Base-by-base conservation (phyloP, 495 filamentous ascomycete genomes). In the Podospora conica region DNA sequence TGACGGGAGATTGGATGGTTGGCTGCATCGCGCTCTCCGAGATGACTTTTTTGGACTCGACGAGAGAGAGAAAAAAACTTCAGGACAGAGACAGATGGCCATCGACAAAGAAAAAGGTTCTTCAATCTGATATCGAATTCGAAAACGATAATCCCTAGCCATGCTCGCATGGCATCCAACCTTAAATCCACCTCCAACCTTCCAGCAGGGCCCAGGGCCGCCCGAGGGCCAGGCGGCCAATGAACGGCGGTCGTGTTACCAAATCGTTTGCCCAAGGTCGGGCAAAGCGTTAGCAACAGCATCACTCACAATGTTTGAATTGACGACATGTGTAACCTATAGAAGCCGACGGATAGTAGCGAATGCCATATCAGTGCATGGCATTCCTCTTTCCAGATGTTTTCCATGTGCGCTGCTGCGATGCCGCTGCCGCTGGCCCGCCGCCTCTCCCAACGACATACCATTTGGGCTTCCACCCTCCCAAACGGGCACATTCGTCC, bases 181-280 rank as follows among this genome's bases (percentile, higher is more conserved):
- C 33, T 48, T 48, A 57, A 25, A 25, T 57, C 55, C 15, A 57
- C 25, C 22, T 25, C 55, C 22, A 23, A 21, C 21, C 24, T 24
- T 21, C 22, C 22, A 27, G 55, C 55, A 57, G 55, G 55, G 60
- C 60, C 40, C 22, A 9, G 60, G 59, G 25, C 59, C 23, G 21
- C 22, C 60, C 20, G 23, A 21, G 8, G 25, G 27, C 24, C 15
- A 21, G 58, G 58, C 55, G 55, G 22, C 22, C 22, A 27, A 24
- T 27, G 57, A 23, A 5, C 27, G 40, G 27, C 11, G 29, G 69
- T 71, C 65, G 65, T 69, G 63, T 75, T 75, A 75, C 67, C 65
- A 73, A 73, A 73, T 73, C 61, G 69, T 73, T 70, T 73, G 69
- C 68, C 71, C 62, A 60, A 23, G 22, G 28, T 62, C 62, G 25